Percentiles rank a stretch among this genome's conserved stretches.
phyloP scores from a whole-genome alignment of 345 rosid species.

The Moricandia arvensis region DNA sequence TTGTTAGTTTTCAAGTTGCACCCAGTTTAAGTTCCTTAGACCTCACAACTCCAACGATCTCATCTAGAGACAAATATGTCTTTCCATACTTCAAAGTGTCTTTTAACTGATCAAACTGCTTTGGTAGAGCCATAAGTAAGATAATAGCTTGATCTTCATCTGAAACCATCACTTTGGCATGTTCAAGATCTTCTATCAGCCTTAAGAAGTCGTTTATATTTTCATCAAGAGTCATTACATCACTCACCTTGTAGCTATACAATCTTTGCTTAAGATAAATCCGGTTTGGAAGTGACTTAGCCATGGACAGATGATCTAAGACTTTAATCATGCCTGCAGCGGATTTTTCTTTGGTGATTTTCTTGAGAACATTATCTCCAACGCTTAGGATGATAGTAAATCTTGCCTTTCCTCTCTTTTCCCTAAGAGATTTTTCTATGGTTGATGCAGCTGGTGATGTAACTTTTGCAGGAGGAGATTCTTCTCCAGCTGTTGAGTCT shows the following conservation, averaged over 20 bases:
- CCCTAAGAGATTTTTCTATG: background rate
- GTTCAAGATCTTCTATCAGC: background rate
- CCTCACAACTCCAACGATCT: background rate
- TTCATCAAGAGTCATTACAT: background rate
- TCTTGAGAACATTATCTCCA: background rate
- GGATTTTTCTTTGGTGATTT: background rate
- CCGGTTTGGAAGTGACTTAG: background rate
- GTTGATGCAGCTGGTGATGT: background rate
- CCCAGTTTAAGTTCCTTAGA: background rate
- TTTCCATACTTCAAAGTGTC: background rate
- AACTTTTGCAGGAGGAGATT: background rate
- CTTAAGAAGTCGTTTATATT: background rate
- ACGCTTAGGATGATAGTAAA: background rate
- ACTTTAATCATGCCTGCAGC: background rate
- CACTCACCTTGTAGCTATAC: background rate
- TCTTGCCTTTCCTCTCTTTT: background rate
- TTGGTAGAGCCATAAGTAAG: background rate
- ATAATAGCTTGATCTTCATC: background rate
- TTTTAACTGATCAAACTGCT: background rate
- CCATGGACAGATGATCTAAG: background rate
- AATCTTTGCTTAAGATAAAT: background rate
- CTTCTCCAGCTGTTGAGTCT: background rate
- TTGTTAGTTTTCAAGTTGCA: background rate
- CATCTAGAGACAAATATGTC: background rate
- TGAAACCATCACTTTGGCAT: background rate